Evolutionary conservation across 2,329 filamentous ascomycete genomes (phyloP).

Genomic region (Colletotrichum sp.): DNA sequence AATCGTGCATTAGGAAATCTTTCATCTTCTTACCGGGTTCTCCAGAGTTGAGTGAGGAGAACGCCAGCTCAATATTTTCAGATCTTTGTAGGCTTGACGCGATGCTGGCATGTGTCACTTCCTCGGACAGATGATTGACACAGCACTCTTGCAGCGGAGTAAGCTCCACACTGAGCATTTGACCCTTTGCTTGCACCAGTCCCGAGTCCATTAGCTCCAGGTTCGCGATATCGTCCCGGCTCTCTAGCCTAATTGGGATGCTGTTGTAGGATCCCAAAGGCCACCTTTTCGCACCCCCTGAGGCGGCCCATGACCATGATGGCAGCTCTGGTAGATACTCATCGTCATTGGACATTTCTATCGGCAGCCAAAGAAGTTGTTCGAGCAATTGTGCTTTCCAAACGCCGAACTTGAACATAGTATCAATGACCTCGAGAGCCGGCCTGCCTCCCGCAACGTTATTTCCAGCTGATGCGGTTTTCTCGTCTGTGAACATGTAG

Average conservation of each 20-base stretch:
- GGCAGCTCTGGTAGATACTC: neutral
- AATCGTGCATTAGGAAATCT: rapidly evolving
- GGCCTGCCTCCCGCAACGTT: neutral
- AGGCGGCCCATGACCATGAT: neutral
- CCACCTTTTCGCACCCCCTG: neutral
- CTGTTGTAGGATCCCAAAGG: neutral
- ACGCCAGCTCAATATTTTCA: neutral
- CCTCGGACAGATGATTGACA: neutral
- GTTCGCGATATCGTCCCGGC: neutral
- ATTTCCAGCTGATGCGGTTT: neutral
- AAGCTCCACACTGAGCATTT: neutral
- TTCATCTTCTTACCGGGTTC: neutral
- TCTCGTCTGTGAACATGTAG: neutral
- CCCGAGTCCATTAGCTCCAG: neutral
- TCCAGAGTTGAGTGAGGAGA: neutral
- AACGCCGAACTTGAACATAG: neutral
- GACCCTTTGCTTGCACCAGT: neutral
- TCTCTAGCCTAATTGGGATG: neutral
- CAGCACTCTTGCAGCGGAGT: neutral
- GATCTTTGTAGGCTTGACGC: neutral
- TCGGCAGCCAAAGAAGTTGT: neutral
- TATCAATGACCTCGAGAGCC: neutral
- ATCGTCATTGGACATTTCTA: neutral
- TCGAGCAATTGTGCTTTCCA: neutral
- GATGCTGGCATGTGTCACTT: neutral